Evolutionary conservation across 1,284 basidiomycete species (phyloP).

Genomic region (Rhodotorula sp.): DNA sequence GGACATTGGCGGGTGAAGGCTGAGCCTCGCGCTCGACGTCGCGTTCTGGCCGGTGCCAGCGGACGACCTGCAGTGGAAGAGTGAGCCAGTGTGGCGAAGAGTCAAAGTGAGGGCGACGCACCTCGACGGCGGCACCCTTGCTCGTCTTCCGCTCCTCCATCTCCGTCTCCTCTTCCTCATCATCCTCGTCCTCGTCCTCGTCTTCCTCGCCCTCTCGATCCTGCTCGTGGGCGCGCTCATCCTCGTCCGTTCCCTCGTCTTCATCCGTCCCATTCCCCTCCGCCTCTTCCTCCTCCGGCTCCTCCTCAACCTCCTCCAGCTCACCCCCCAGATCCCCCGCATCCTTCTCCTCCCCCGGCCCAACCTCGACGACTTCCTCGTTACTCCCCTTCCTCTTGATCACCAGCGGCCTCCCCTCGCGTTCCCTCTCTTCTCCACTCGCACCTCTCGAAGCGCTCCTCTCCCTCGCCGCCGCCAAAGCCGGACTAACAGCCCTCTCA

Average conservation of each 20-base stretch:
- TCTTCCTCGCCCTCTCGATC: constrained; percentile 11
- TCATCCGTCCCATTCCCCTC: background rate
- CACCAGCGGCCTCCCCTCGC: background rate
- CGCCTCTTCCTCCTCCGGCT: constrained; percentile 6
- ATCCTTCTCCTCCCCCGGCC: background rate
- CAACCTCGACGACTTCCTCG: constrained; percentile 20
- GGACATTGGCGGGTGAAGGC: background rate
- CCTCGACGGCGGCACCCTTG: constrained; percentile 26
- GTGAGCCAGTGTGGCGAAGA: background rate
- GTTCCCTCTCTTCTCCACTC: background rate
- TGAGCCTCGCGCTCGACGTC: constrained; percentile 17
- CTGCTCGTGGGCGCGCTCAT: constrained; percentile 14
- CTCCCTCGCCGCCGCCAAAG: constrained; percentile 13
- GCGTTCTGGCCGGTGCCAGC: constrained; percentile 35
- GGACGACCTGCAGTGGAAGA: constrained; percentile 19
- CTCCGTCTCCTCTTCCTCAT: constrained; percentile 7
- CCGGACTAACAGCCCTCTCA: constrained; percentile 23
- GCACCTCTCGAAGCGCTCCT: background rate
- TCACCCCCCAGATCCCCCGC: constrained; percentile 26
- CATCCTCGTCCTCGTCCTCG: constrained; percentile 24
- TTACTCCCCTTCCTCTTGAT: background rate
- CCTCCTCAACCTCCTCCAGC: constrained; percentile 12
- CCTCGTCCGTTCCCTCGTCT: constrained; percentile 7
- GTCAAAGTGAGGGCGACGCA: background rate
- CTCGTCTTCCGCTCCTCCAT: constrained; percentile 19